Base-by-base conservation (phyloP, 2,329 filamentous ascomycete species). In the Alternaria infectoria region DNA sequence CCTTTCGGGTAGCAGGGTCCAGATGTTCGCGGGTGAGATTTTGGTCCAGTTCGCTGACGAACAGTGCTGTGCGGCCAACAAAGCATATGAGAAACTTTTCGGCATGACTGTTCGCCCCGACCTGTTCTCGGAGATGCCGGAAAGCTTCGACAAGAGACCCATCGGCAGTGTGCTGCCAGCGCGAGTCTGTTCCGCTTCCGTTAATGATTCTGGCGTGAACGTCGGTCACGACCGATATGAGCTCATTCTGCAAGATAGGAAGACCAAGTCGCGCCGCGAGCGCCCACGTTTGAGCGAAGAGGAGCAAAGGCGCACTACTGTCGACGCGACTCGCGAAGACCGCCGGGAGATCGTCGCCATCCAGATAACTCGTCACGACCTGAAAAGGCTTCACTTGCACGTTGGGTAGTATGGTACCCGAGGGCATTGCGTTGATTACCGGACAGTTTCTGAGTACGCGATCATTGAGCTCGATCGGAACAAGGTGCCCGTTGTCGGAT, bases 51-150 rank as follows among this genome's bases (percentile, higher is more conserved):
- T 55, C 47, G 17, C 21, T 19, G 23, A 43, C 47, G 26, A 56
- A 25, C 7, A 15, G 57, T 12, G 54, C 44, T 6, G 58, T 51
- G 1, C 56, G 32, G 3, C 49, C 64, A 10, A 57, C 45, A 26
- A 66, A 64, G 32, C 57, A 65, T 28, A 61, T 32, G 10, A 68
- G 45, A 8, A 68, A 66, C 15, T 44, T 54, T 45, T 66, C 66
- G 4, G 66, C 66, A 9, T 59, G 51, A 15, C 32, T 60, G 8
- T 49, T 40, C 12, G 6, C 9, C 1, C 52, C 51, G 15, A 63
- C 21, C 9, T 66, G 49, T 2, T 49, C 23, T 17, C 15, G 45
- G 4, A 57, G 45, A 57, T 57, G 23, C 12, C 5, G 45, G 17
- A 51, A 26, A 28, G 55, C 55, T 36, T 49, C 1, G 23, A 13